Evolutionary conservation across 129 eudicot species (phyloP), one percentile per base, ranked within the genome.

Genomic region (Gnaphalium uliginosum): DNA sequence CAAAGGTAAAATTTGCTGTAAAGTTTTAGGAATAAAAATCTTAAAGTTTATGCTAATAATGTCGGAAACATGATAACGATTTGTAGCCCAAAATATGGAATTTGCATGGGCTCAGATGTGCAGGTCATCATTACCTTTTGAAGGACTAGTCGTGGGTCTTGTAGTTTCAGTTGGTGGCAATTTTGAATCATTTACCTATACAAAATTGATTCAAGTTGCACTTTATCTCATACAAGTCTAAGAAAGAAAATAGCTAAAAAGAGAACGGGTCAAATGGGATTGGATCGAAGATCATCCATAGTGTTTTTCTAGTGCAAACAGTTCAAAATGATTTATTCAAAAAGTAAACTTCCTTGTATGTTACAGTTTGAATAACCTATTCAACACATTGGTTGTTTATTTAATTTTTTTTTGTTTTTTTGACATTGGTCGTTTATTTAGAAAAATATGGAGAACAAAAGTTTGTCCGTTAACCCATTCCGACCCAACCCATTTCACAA

Each of bases 1-100:
- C 75, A 85, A 91, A 85, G 99, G 99, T 94, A 84, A 68, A 48
- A 2, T 6, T 67, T 69, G 26, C 1, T 58, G 41, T n/a, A 10
- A 19, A 62, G 19, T 10, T 27, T 25, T 23, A 59, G 25, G 11
- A 19, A 13, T 14, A 14, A 8, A 61, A 26, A 41, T 41, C 48
- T 10, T 11, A 41, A 10, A 41, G 2, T 35, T 6, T 35, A 35
- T 7, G 39, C 10, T 35, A 35, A 2, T 53, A 18, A 53, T 53
- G 22, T 53, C 5, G 59, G n/a, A 18, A 18, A 17, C 22, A 18
- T 4, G 2, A 53, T 17, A 4, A 53, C 18, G 8, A 9, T 1
- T 53, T 53, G 13, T 23, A 53, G 59, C 23, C 9, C 19, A 53
- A 53, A 18, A 5, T 3, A 53, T 53, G 22, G 59, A 53, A 53